Conservation (phyloP, 345 rosid species). For the Trapa incisa region DNA sequence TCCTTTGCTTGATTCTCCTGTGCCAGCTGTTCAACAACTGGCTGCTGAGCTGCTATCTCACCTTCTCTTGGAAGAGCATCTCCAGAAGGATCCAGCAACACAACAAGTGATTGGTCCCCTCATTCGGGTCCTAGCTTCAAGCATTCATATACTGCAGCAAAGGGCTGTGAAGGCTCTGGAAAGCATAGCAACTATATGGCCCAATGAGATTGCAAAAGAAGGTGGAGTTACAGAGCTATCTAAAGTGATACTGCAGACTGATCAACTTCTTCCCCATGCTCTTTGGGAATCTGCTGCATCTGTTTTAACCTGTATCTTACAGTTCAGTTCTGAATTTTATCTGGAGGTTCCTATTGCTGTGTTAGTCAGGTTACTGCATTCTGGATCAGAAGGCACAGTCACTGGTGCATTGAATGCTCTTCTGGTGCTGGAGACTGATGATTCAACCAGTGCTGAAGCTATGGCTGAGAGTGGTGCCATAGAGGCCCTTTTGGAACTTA, state of each 20-base stretch:
- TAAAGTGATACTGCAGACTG: constrained; percentile 84
- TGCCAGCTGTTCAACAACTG: constrained; percentile 90
- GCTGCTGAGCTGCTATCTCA: constrained; percentile 99
- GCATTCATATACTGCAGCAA: constrained; percentile 84
- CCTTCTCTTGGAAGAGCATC: constrained; percentile 72
- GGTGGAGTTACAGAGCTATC: constrained; percentile 92
- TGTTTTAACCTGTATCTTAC: constrained; percentile 72
- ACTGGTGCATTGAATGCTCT: constrained; percentile 87
- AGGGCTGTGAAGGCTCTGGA: constrained; percentile 97
- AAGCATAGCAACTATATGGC: constrained; percentile 78
- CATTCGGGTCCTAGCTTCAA: constrained; percentile 74
- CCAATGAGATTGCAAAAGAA: constrained; percentile 92
- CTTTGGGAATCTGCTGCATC: constrained; percentile 96
- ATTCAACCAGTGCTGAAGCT: constrained; percentile 92
- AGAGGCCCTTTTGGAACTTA: constrained; percentile 93
- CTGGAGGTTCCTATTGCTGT: constrained; percentile 96
- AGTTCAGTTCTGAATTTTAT: constrained; percentile 90
- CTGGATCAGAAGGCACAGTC: constrained; percentile 74
- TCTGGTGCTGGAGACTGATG: constrained; percentile 91
- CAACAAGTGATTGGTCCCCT: constrained; percentile 82
- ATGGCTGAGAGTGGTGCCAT: constrained; percentile 99
- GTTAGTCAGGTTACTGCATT: constrained; percentile 75
- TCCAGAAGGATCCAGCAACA: constrained; percentile 76
- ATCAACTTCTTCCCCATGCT: constrained; percentile 82
- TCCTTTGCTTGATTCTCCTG: constrained; percentile 84